These are phyloP conservation scores for Tricholoma flavovirens DNA, from an alignment of 768 basidiomycete genomes.

Conservation along the genomic window DNA sequence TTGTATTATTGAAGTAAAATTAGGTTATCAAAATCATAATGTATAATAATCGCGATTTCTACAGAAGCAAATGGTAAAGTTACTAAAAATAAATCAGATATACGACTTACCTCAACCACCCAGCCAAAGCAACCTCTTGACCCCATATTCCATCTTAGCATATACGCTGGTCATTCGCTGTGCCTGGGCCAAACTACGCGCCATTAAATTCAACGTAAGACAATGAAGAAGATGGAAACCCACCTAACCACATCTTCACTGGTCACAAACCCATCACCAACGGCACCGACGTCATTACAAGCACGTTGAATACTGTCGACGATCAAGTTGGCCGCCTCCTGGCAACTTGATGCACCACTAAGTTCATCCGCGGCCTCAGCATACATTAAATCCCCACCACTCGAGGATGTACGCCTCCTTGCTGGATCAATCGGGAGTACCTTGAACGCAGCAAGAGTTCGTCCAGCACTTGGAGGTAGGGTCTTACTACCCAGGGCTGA, in stretches of 20 bases:
- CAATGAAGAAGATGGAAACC: conserved; percentile 18
- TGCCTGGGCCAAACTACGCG: conserved; percentile 68
- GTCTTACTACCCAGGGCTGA: conserved; percentile 31
- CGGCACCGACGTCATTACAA: conserved; percentile 56
- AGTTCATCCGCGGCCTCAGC: conserved; percentile 59
- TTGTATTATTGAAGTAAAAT: too few species aligned
- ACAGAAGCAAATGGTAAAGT: neutral
- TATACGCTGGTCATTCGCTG: conserved; percentile 80
- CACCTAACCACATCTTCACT: conserved; percentile 80
- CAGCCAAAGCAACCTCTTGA: conserved; percentile 87
- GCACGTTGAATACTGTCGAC: conserved; percentile 65
- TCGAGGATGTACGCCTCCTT: conserved; percentile 41
- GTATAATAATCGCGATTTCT: neutral
- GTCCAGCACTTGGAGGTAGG: conserved; percentile 27
- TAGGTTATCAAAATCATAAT: neutral
- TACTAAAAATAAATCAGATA: neutral
- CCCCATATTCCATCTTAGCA: conserved; percentile 89
- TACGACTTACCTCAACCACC: conserved; percentile 44
- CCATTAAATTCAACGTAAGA: conserved; percentile 9
- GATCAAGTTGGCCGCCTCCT: conserved; percentile 71
- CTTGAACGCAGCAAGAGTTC: conserved; percentile 71
- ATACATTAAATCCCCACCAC: conserved; percentile 35
- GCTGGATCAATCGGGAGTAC: conserved; percentile 69
- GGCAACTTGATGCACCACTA: conserved; percentile 58
- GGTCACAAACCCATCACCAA: conserved; percentile 43